Conservation (phyloP, 2,329 filamentous ascomycete species). For the Penicillium italicum region DNA sequence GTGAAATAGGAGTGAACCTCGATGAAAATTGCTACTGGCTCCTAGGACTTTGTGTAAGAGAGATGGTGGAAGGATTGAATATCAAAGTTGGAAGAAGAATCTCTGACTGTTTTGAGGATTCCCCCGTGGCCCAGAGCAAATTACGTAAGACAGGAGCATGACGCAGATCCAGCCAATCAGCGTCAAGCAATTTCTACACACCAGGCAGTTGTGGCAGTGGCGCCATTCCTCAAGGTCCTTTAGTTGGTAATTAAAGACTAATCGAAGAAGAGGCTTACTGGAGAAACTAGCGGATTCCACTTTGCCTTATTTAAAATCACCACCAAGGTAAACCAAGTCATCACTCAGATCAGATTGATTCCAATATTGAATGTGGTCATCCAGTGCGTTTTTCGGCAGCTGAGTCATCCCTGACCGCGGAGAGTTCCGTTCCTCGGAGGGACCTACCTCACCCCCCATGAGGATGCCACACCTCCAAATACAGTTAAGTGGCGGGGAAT, state of each 20-base stretch:
- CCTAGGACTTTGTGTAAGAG: constrained; percentile 10
- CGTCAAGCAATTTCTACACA: constrained; percentile 38
- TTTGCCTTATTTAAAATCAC: background rate
- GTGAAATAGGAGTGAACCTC: background rate
- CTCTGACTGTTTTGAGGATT: constrained; percentile 24
- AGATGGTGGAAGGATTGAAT: constrained; percentile 7
- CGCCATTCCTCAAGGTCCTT: constrained; percentile 25
- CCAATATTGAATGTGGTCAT: background rate
- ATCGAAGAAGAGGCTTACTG: background rate
- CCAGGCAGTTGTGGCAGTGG: constrained; percentile 17
- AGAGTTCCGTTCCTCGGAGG: constrained; percentile 8
- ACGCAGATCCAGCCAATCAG: constrained; percentile 36
- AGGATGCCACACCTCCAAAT: constrained; percentile 1
- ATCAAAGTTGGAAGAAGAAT: constrained; percentile 12
- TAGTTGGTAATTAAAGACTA: background rate
- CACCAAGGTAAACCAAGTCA: background rate
- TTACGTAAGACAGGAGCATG: constrained; percentile 29
- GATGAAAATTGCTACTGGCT: constrained; percentile 15
- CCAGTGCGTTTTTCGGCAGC: constrained; percentile 16
- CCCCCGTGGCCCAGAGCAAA: constrained; percentile 14
- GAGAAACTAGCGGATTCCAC: background rate
- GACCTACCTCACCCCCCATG: background rate
- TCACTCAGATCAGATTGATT: background rate
- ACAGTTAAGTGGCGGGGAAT: constrained; percentile 1
- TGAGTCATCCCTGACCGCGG: constrained; percentile 13